phyloP scores from a whole-genome alignment of 2,329 filamentous ascomycete genomes.

The Monilinia laxa region DNA sequence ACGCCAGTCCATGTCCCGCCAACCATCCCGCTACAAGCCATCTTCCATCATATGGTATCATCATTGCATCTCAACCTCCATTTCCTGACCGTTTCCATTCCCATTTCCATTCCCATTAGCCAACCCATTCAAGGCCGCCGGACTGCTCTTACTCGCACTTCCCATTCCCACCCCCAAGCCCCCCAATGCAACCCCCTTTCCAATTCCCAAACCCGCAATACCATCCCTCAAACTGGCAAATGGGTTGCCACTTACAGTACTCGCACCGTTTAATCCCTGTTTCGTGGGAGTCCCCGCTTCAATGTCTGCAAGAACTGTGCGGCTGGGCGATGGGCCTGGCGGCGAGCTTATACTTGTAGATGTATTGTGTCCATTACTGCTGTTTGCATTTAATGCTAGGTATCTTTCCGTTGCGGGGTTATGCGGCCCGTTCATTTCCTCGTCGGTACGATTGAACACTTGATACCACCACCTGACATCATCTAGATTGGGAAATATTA shows the following conservation, averaged over 20 bases:
- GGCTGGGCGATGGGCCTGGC: not conserved
- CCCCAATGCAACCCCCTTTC: constrained; percentile 31
- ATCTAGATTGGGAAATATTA: constrained; percentile 74
- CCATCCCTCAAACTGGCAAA: constrained; percentile 47
- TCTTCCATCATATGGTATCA: constrained; percentile 13
- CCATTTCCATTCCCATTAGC: constrained; percentile 23
- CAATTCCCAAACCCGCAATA: constrained; percentile 47
- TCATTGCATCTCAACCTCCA: constrained; percentile 54
- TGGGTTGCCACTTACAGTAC: constrained; percentile 38
- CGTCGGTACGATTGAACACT: constrained; percentile 78
- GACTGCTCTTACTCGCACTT: constrained; percentile 34
- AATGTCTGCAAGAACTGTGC: constrained; percentile 14
- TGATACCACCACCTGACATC: constrained; percentile 95
- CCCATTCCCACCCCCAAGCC: constrained; percentile 30
- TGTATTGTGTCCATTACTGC: constrained; percentile 17
- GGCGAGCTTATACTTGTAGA: constrained; percentile 8
- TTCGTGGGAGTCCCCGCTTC: constrained; percentile 27
- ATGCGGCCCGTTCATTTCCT: constrained; percentile 83
- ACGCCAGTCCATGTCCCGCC: constrained; percentile 15
- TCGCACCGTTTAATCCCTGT: constrained; percentile 36
- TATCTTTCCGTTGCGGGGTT: constrained; percentile 48
- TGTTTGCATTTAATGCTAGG: constrained; percentile 23
- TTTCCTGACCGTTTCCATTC: constrained; percentile 34
- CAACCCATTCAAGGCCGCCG: constrained; percentile 22
- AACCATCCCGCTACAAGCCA: constrained; percentile 17